phyloP scores from a whole-genome alignment of 108 stramenopile species.

The Skeletonema tropicum region DNA sequence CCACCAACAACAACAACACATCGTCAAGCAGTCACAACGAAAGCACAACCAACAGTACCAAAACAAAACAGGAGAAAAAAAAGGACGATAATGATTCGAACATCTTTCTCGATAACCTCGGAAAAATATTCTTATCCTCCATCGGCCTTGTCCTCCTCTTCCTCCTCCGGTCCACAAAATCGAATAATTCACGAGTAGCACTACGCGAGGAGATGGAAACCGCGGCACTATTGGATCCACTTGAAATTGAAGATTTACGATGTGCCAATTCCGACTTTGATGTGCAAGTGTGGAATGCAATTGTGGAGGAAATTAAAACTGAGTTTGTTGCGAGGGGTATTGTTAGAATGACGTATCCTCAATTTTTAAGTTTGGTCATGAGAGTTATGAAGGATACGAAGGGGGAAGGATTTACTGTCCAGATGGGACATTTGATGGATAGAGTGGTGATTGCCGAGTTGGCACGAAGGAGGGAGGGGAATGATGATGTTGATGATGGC shows the following conservation, averaged over 20 bases:
- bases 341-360: constrained; percentile 54
- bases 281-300: constrained; percentile 50
- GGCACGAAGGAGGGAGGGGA: constrained; percentile 27
- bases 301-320: constrained; percentile 46
- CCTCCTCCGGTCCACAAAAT: constrained; percentile 66
- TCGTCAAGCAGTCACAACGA: constrained; percentile 22
- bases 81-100: constrained; percentile 63
- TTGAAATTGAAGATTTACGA: constrained; percentile 86
- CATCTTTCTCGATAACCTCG: constrained; percentile 88
- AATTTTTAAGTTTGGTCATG: constrained; percentile 61
- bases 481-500: neutral
- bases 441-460: constrained; percentile 65
- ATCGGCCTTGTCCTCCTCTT: constrained; percentile 66
- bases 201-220: constrained; percentile 72
- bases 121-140: constrained; percentile 62
- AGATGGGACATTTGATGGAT: constrained; percentile 85
- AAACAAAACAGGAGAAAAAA: constrained; percentile 23
- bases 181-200: constrained; percentile 54
- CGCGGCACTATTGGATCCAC: constrained; percentile 66
- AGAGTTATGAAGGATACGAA: constrained; percentile 49
- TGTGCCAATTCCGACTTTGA: constrained; percentile 74
- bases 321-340: constrained; percentile 22
- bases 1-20: constrained; percentile 3
- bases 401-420: constrained; percentile 76
- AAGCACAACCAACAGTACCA: constrained; percentile 5